Conservation (phyloP, 805 yeast species). For the Metschnikowia noctiluminum region DNA sequence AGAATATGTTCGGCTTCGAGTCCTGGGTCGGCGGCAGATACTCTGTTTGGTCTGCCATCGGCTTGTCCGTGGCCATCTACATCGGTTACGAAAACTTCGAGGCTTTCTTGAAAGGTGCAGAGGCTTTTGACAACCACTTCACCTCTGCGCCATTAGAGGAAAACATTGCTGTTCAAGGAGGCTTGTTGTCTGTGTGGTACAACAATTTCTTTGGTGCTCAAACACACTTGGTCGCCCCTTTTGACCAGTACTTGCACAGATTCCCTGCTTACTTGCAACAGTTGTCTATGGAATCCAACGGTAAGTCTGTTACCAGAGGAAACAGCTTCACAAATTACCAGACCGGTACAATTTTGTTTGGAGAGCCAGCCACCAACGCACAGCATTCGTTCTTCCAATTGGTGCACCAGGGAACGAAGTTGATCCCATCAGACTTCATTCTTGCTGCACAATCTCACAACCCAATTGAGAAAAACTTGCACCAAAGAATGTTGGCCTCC, state of each 20-base stretch:
- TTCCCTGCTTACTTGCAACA: slow-evolving; percentile 99
- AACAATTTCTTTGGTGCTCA: slow-evolving; percentile 98
- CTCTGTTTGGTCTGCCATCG: slow-evolving; percentile 99
- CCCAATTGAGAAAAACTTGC: slow-evolving; percentile 91
- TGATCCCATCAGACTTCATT: slow-evolving; percentile 95
- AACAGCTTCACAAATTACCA: slow-evolving; percentile 89
- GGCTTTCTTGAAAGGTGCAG: slow-evolving; percentile 92
- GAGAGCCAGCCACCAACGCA: slow-evolving; percentile 98
- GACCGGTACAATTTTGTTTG: slow-evolving; percentile 93
- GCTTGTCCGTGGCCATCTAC: slow-evolving; percentile 90
- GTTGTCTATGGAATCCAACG: slow-evolving; percentile 98
- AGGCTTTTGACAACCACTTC: slow-evolving; percentile 94
- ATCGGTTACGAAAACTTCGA: slow-evolving; percentile 95
- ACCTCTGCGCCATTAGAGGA: slow-evolving; percentile 76
- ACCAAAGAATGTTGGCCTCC: slow-evolving; percentile 98
- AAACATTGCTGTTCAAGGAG: slow-evolving; percentile 93
- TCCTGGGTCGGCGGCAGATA: slow-evolving; percentile 99
- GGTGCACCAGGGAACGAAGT: slow-evolving; percentile 98
- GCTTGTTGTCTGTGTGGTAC: slow-evolving; percentile 94
- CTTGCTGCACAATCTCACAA: slow-evolving; percentile 97
- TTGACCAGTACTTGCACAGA: slow-evolving; percentile 97
- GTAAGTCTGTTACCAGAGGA: slow-evolving; percentile 94
- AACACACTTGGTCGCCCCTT: slow-evolving; percentile 97
- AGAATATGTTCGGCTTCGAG: slow-evolving; percentile 98
- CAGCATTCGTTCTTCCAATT: slow-evolving; percentile 99